Evolutionary conservation across 164 flowering plant genomes (phyloP), one percentile per base, ranked within the genome.

Genomic region (Vitis cinerea): DNA sequence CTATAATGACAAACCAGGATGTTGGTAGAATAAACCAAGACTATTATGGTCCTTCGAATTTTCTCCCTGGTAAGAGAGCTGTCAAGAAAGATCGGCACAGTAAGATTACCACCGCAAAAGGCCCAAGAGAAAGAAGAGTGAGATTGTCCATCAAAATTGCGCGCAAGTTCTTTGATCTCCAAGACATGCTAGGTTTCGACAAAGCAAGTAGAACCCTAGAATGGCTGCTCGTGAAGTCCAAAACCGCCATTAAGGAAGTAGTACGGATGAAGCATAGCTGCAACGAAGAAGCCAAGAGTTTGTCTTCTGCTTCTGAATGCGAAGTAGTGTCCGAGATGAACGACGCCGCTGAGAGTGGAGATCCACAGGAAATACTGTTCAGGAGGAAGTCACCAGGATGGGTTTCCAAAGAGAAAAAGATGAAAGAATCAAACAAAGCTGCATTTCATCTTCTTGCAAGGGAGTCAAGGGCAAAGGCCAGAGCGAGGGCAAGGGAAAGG

Each of bases 181-280:
- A 85, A 53, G 88, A 85, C 71, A 65, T 76, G 67, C 63, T 83
- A 61, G 88, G 88, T 69, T 85, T 78, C 50, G 86, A 85, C 70
- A 85, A 78, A 62, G 85, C 86, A 4, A 85, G 88, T 67, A 72
- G 74, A 67, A 85, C 86, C 80, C 79, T 85, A 16, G 88, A 80
- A 12, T 85, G 88, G 88, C 81, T 85, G 15, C 76, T 85, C 27
- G 72, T 53, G 1, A 78, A 80, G 56, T 85, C 88, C 0, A 76
- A 56, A n/a, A 65, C 70, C 2, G 79, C 85, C 54, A 83, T 83
- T 15, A 48, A 73, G 51, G 81, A 85, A 30, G 71, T 82, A 1
- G 29, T 49, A 12, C 37, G 27, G 62, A 66, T 17, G 44, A 73
- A 66, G 59, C 30, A 19, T 10, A 15, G 2, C 64, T 8, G 8